These are phyloP conservation scores for Dactylellina haptotyla DNA, from an alignment of 2,329 filamentous ascomycete species.

Conservation along the genomic window DNA sequence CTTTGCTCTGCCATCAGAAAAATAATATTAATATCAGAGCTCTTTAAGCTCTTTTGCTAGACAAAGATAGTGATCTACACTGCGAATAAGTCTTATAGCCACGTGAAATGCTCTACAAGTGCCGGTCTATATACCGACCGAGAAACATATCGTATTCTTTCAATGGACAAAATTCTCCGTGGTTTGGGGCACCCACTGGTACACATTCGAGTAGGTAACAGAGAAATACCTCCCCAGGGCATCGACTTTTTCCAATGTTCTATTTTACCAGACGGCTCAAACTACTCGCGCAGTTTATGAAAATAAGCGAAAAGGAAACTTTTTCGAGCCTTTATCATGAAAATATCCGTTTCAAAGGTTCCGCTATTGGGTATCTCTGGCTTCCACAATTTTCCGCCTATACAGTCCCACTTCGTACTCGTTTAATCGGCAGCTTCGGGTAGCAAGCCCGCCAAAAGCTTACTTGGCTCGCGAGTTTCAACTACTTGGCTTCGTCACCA, in stretches of 20 bases:
- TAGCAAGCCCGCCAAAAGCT: conserved; percentile 26
- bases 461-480: conserved; percentile 20
- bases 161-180: no score
- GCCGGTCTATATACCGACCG: background rate
- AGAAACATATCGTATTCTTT: no score
- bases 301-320: background rate
- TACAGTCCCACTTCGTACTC: conserved; percentile 19
- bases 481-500: conserved; percentile 21
- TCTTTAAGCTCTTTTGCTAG: background rate
- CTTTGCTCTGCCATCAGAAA: background rate
- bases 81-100: background rate
- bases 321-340: no score
- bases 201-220: no score
- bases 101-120: background rate
- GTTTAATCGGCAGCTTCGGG: conserved; percentile 47
- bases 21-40: background rate
- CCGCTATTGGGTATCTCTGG: background rate
- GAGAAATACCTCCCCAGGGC: no score
- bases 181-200: no score
- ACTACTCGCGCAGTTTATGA: no score
- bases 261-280: no score
- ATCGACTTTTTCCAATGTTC: no score
- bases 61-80: background rate
- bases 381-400: background rate
- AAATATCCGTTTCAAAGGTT: no score